Evolutionary conservation across 495 filamentous ascomycete species (phyloP).

Genomic region (Beverwykella pulmonaria): DNA sequence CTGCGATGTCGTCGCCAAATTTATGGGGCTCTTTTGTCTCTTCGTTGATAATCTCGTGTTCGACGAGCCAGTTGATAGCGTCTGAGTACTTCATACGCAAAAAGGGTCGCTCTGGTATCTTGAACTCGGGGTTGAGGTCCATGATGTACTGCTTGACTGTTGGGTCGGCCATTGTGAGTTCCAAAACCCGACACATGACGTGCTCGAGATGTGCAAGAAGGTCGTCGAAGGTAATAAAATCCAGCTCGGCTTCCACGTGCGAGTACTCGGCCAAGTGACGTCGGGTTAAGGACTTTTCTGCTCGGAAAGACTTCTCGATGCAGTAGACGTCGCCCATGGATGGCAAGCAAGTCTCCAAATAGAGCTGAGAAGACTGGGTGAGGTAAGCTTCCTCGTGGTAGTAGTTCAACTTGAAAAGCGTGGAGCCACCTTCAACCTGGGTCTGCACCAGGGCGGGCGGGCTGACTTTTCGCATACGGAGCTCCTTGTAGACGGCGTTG

Average conservation of each 20-base stretch:
- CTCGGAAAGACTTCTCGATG: slow-evolving; percentile 97
- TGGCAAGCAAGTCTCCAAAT: slow-evolving; percentile 93
- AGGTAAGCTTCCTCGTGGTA: slow-evolving; percentile 93
- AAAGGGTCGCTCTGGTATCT: slow-evolving; percentile 83
- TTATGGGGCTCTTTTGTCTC: slow-evolving; percentile 79
- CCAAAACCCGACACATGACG: slow-evolving; percentile 84
- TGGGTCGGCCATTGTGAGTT: slow-evolving; percentile 71
- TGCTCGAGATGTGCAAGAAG: slow-evolving; percentile 89
- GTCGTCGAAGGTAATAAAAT: slow-evolving; percentile 93
- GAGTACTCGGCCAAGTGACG: slow-evolving; percentile 96
- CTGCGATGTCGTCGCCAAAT: slow-evolving; percentile 97
- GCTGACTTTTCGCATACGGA: slow-evolving; percentile 79
- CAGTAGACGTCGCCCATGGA: slow-evolving; percentile 94
- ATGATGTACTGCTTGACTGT: slow-evolving; percentile 69
- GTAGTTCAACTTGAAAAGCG: slow-evolving; percentile 92
- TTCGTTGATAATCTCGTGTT: slow-evolving; percentile 89
- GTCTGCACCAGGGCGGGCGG: slow-evolving; percentile 98
- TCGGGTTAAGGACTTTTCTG: slow-evolving; percentile 91
- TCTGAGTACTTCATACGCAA: slow-evolving; percentile 92
- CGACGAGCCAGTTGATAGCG: slow-evolving; percentile 88
- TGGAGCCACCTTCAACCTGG: slow-evolving; percentile 94
- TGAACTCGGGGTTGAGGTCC: slow-evolving; percentile 85
- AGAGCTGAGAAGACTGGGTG: slow-evolving; percentile 96
- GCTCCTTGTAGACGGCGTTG: slow-evolving; percentile 75
- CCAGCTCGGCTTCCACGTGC: slow-evolving; percentile 94